Evolutionary conservation across 2,329 filamentous ascomycete genomes (phyloP), one percentile per base, ranked within the genome.

Genomic region (Trichoderma lentiforme): DNA sequence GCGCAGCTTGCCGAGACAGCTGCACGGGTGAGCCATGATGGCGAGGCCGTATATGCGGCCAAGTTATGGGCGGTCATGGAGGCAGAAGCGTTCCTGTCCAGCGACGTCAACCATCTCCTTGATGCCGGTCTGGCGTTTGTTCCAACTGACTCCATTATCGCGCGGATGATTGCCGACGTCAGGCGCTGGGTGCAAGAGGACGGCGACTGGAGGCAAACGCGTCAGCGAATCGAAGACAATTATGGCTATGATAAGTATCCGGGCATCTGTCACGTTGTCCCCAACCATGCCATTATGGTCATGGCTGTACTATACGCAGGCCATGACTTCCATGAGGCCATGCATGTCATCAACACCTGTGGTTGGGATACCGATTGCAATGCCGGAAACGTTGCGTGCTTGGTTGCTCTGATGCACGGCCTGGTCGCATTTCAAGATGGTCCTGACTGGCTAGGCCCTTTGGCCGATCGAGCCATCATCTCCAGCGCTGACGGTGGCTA

Each of bases 281-380:
- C 43, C n/a, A 47, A 47, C 18, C 43, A 47, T 47, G 43, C 43
- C 43, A 47, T 47, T 15, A 47, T 47, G 43, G 11, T 47, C 43
- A 47, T 47, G 43, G 4, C 43, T 47, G 0, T 47, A 21, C n/a
- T 47, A 47, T 47, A 47, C 18, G 43, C 43, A 47, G 43, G 43
- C 7, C 43, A 47, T 4, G 73, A 78, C 58, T 81, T 81, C 34
- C 71, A 78, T 39, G 76, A 78, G 51, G 80, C 79, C 2, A 79
- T 81, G 77, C 79, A 81, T 70, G 79, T 81, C 47, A 74, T 81
- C 69, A 81, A 80, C 68, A 81, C 79, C 1, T 77, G 76, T 61
- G 79, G 79, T 63, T 82, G 81, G 80, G 81, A 82, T 72, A 82
- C 81, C 1, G 80, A 82, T 71, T 82, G 80, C 74, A 82, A 82